Conservation (phyloP, 495 filamentous ascomycete genomes). For the Xylaria venustula region DNA sequence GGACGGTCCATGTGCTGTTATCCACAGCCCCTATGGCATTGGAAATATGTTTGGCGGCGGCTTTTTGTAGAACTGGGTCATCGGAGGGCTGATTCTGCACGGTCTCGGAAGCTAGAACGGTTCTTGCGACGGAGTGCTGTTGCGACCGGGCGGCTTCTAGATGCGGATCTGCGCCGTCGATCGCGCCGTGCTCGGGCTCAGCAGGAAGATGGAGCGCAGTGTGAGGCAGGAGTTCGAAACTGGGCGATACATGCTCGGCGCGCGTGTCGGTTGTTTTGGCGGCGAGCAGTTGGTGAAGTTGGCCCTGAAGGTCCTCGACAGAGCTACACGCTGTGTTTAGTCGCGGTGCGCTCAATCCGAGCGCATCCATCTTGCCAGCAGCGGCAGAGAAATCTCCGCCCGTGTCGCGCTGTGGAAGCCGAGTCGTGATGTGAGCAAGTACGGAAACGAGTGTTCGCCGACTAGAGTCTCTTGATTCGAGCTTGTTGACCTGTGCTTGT, state of each 20-base stretch:
- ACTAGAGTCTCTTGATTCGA: too few species aligned
- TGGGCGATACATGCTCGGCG: constrained; percentile 40
- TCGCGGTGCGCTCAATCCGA: constrained; percentile 27
- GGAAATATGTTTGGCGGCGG: constrained; percentile 41
- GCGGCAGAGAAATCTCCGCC: neutral
- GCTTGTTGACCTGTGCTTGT: too few species aligned
- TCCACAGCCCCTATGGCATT: constrained; percentile 36
- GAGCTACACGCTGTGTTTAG: constrained; percentile 36
- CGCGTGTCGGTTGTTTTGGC: constrained; percentile 36
- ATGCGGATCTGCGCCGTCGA: constrained; percentile 24
- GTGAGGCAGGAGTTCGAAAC: constrained; percentile 37
- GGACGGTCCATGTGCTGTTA: constrained; percentile 41
- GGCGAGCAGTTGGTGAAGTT: constrained; percentile 33
- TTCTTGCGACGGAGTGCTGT: constrained; percentile 16
- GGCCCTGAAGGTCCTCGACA: constrained; percentile 38
- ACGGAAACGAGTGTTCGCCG: too few species aligned
- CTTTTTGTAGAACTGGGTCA: constrained; percentile 41
- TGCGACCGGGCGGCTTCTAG: constrained; percentile 25
- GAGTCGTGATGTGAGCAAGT: neutral
- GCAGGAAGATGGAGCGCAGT: constrained; percentile 34
- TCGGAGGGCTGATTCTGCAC: constrained; percentile 42
- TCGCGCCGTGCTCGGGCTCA: constrained; percentile 30
- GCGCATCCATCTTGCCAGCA: constrained; percentile 33
- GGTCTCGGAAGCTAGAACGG: constrained; percentile 34
- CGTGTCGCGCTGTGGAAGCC: neutral